Conservation (phyloP, 2,329 filamentous ascomycete species). For the Pseudocercospora macadamiae region DNA sequence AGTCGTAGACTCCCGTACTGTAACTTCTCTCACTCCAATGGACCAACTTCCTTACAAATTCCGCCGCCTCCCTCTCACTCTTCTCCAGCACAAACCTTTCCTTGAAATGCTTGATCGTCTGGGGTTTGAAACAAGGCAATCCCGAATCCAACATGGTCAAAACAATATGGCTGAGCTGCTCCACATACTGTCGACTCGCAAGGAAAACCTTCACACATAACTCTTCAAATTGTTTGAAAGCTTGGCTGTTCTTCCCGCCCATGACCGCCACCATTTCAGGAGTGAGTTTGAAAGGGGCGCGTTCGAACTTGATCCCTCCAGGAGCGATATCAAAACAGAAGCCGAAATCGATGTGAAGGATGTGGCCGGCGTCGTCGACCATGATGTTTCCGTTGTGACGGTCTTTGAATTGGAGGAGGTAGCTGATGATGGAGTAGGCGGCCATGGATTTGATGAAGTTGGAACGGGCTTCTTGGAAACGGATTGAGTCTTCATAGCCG, state of each 20-base stretch:
- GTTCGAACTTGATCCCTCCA: conserved; percentile 95
- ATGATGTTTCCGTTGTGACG: conserved; percentile 99
- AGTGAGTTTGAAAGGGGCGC: conserved; percentile 97
- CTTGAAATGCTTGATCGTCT: conserved; percentile 88
- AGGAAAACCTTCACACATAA: conserved; percentile 95
- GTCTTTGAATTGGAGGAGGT: conserved; percentile 97
- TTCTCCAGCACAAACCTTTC: conserved; percentile 92
- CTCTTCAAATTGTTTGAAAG: conserved; percentile 95
- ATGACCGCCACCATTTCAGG: conserved; percentile 99
- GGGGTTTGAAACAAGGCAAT: conserved; percentile 95
- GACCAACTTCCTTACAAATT: conserved; percentile 88
- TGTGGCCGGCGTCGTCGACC: conserved; percentile 96
- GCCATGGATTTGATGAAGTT: conserved; percentile 99
- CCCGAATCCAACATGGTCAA: conserved; percentile 95
- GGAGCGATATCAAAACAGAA: conserved; percentile 99
- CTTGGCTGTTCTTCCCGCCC: conserved; percentile 81
- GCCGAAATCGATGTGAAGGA: conserved; percentile 97
- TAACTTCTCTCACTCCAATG: conserved; percentile 89
- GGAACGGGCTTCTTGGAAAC: conserved; percentile 90
- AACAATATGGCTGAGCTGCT: conserved; percentile 88
- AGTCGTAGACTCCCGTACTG: conserved; percentile 93
- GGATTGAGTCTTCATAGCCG: conserved; percentile 90
- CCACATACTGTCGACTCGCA: conserved; percentile 79
- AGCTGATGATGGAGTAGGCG: conserved; percentile 95
- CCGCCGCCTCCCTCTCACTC: conserved; percentile 88